Evolutionary conservation across 345 rosid species (phyloP).

Genomic region (Ceriops tagal): DNA sequence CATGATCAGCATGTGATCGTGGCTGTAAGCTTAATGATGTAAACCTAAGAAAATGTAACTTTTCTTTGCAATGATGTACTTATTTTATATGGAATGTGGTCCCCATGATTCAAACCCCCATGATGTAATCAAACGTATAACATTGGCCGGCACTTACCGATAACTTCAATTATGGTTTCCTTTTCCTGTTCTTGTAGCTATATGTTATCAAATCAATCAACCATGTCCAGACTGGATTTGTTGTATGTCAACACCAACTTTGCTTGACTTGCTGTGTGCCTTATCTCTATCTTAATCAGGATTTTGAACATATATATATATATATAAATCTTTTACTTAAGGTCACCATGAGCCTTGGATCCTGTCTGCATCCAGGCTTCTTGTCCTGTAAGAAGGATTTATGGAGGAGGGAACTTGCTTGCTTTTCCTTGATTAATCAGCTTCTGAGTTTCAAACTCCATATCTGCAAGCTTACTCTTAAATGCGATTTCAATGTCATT

Average conservation of each 20-base stretch:
- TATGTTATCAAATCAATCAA: not conserved
- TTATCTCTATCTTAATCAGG: no score
- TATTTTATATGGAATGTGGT: not conserved
- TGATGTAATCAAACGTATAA: no score
- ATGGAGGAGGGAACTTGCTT: not conserved
- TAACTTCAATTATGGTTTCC: no score
- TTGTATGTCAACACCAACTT: not conserved
- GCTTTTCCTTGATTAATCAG: no score
- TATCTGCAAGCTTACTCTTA: not conserved
- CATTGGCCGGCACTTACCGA: no score
- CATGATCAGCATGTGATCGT: slow-evolving; percentile 9
- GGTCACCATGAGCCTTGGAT: slow-evolving; percentile 3
- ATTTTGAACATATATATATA: not conserved
- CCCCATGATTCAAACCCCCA: not conserved
- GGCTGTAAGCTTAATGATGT: slow-evolving; percentile 3
- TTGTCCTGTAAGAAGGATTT: not conserved
- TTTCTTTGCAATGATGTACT: not conserved
- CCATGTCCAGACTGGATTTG: slow-evolving; percentile 20
- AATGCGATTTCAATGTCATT: no score
- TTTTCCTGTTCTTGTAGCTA: no score
- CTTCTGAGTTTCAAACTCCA: not conserved
- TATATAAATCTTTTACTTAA: not conserved
- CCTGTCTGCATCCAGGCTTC: not conserved
- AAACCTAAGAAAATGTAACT: not conserved
- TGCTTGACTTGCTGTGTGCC: no score